Percentiles rank a stretch among this genome's conserved stretches.
These are phyloP conservation scores for Annona squamosa DNA, from an alignment of 164 flowering plant species.

Conservation along the genomic window DNA sequence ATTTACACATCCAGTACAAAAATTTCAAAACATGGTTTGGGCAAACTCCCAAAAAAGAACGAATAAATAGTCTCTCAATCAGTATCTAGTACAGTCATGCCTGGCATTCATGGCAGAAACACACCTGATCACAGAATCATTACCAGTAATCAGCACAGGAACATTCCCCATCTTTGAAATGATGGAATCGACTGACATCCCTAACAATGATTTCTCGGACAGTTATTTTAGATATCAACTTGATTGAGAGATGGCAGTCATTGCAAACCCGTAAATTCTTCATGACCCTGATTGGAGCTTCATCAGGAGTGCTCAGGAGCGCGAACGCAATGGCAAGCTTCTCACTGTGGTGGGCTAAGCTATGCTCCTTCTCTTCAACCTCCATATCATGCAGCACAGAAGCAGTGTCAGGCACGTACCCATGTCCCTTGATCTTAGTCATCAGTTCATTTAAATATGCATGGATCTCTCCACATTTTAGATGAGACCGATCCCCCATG, in stretches of 20 bases:
- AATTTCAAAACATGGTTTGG: no score
- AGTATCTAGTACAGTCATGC: no score
- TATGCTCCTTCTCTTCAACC: constrained; percentile 50
- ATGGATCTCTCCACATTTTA: constrained; percentile 39
- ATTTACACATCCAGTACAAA: no score
- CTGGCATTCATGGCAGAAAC: neutral
- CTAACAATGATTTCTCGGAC: constrained; percentile 54
- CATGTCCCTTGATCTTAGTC: constrained; percentile 39
- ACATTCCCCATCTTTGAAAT: constrained; percentile 61
- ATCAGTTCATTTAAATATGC: constrained; percentile 42
- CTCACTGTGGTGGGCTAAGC: constrained; percentile 59
- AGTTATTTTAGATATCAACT: constrained; percentile 41
- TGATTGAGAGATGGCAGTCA: constrained; percentile 66
- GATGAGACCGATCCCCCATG: constrained; percentile 49
- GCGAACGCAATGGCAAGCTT: constrained; percentile 70
- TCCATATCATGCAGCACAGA: constrained; percentile 63
- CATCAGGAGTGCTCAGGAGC: constrained; percentile 36
- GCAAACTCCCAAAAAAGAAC: no score
- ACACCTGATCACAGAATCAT: neutral
- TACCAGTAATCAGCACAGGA: constrained; percentile 49
- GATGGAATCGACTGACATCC: constrained; percentile 70
- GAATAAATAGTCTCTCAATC: no score
- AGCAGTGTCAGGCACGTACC: constrained; percentile 45
- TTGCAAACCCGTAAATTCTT: constrained; percentile 63
- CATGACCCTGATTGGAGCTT: constrained; percentile 56